Base-by-base conservation (phyloP, 768 basidiomycete species). In the Tylopilus cervinicoccineus region DNA sequence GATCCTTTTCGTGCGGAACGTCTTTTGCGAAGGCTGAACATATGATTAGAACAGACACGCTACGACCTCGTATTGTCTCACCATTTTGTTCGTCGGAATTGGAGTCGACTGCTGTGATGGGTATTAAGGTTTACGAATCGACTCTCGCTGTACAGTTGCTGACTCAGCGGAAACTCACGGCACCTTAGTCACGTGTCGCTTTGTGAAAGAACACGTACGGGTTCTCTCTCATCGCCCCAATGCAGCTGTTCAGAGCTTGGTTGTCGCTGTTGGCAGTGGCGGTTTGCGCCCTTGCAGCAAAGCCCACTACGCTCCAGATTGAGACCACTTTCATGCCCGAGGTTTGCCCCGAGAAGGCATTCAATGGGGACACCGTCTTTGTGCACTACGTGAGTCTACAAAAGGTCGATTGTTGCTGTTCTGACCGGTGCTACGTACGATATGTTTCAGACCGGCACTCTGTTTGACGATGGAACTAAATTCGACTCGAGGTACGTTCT, bases 1-100 rank as follows among this genome's bases (percentile, higher is more conserved):
- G 68, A 84, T 94, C 70, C 86, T 85, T 79, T 99, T 99, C 70
- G 88, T 93, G 68, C 89, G 81, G 83, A 97, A 97, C 50, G 92
- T 82, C 77, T 99, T 99, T 85, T 97, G 92, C 69, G 95, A 97
- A 73, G 95, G 95, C 95, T 97, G 71, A 23, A 16, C 54, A 17
- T 36, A 39, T 4, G 31, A 48, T 52, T 0, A 63, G 47, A 12
- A 42, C 28, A 32, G 14, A 38, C 16, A 2, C 8, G 0, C 13
- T 13, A 14, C 34, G 14, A 33, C 31, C 43, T 46, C 23, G 22
- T 26, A 27, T 48, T 36, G 11, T 50, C 77, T 58, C 69, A 78
- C 76, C 79, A 83, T 80, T 62, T 67, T 61, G 70, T 70, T 65
- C 67, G 63, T 65, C 59, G 59, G 55, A 61, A 66, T 67, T 66